A percentile compares a stretch with the other conserved stretches of the same genome.
These are phyloP conservation scores for Polyplosphaeria fusca DNA, from an alignment of 495 filamentous ascomycete genomes.

Conservation along the genomic window DNA sequence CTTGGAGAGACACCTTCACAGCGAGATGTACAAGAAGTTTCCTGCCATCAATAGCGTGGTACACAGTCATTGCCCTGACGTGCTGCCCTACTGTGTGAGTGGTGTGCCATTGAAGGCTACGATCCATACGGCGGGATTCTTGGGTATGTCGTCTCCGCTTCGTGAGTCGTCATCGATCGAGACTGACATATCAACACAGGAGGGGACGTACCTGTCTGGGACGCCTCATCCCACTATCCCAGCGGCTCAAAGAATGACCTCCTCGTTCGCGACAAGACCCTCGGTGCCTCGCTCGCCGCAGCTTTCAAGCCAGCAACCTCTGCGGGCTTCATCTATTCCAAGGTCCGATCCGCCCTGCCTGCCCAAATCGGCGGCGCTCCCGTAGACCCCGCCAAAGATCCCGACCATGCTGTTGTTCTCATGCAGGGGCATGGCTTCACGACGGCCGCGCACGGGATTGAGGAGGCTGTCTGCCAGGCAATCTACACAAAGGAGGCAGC, in stretches of 20 bases:
- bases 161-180: background rate
- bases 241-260: slow-evolving; percentile 37
- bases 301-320: slow-evolving; percentile 38
- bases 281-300: slow-evolving; percentile 47
- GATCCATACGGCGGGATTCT: slow-evolving; percentile 52
- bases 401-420: slow-evolving; percentile 36
- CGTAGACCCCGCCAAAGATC: slow-evolving; percentile 20
- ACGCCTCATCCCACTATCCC: slow-evolving; percentile 36
- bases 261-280: slow-evolving; percentile 45
- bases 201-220: slow-evolving; percentile 36
- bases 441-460: slow-evolving; percentile 33
- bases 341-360: slow-evolving; percentile 26
- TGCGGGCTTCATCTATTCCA: slow-evolving; percentile 33
- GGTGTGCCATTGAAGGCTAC: slow-evolving; percentile 44
- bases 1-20: slow-evolving; percentile 41
- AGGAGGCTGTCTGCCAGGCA: slow-evolving; percentile 39
- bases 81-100: slow-evolving; percentile 48
- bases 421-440: slow-evolving; percentile 44
- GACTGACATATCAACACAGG: slow-evolving; percentile 5
- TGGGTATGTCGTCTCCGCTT: slow-evolving; percentile 35
- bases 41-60: slow-evolving; percentile 46
- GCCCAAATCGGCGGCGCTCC: slow-evolving; percentile 20
- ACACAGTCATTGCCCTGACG: slow-evolving; percentile 48
- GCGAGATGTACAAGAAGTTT: slow-evolving; percentile 51
- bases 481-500: slow-evolving; percentile 41